Conservation (phyloP, 352 stramenopile species). For the Phytophthora podocarpi region DNA sequence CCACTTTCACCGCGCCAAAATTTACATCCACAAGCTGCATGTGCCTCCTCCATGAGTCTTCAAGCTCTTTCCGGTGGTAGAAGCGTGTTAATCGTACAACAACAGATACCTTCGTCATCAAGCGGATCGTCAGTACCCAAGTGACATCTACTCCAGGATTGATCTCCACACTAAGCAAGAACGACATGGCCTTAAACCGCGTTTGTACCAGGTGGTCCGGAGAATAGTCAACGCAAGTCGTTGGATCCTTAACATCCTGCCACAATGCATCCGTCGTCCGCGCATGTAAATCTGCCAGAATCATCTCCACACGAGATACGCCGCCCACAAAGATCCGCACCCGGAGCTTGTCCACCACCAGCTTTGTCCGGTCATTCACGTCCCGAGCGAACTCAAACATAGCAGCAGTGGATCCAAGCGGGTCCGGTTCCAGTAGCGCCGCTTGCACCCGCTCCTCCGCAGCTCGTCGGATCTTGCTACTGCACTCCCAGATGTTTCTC, state of each 20-base stretch:
- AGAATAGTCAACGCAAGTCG: constrained; percentile 58
- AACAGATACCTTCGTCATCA: constrained; percentile 55
- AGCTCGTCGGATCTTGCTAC: constrained; percentile 40
- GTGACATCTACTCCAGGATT: constrained; percentile 3
- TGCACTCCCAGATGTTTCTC: constrained; percentile 52
- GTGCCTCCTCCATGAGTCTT: constrained; percentile 51
- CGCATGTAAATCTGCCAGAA: constrained; percentile 48
- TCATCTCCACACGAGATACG: constrained; percentile 41
- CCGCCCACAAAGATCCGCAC: constrained; percentile 56
- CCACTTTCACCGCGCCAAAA: constrained; percentile 49
- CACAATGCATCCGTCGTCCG: constrained; percentile 68
- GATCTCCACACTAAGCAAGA: constrained; percentile 47
- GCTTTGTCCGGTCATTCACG: constrained; percentile 54
- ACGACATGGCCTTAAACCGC: constrained; percentile 68
- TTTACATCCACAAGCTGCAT: constrained; percentile 68
- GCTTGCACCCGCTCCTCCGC: constrained; percentile 38
- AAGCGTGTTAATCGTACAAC: constrained; percentile 61
- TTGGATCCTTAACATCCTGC: constrained; percentile 70
- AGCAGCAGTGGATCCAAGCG: constrained; percentile 63
- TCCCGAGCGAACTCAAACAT: constrained; percentile 64
- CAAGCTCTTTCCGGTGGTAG: constrained; percentile 45
- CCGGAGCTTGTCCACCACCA: constrained; percentile 55
- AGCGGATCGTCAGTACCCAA: background rate
- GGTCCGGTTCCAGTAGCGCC: constrained; percentile 55
- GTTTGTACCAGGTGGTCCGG: constrained; percentile 69